Evolutionary conservation across 352 stramenopile genomes (phyloP).

Genomic region (Bremia lactucae): DNA sequence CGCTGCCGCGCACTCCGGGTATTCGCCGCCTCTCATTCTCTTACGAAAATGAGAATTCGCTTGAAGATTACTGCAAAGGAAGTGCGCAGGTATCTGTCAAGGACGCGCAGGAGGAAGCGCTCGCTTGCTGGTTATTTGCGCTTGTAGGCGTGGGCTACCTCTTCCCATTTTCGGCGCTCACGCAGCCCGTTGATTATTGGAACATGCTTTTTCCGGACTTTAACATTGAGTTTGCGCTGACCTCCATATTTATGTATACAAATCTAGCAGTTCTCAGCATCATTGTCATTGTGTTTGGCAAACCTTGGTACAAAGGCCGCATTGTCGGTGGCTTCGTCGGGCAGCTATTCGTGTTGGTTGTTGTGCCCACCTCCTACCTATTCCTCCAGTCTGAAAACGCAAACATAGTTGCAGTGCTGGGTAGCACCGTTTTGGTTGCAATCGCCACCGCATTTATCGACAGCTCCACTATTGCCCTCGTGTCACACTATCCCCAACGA

Average conservation of each 20-base stretch:
- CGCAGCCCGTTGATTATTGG: constrained; percentile 85
- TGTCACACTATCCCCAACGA: constrained; percentile 65
- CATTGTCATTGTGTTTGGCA: constrained; percentile 50
- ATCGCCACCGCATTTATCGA: constrained; percentile 76
- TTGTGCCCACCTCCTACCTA: constrained; percentile 71
- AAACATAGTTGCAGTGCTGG: constrained; percentile 54
- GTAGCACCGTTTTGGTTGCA: constrained; percentile 49
- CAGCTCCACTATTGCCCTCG: constrained; percentile 72
- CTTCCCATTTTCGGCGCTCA: constrained; percentile 83
- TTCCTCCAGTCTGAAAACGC: constrained; percentile 55
- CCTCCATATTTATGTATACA: constrained; percentile 78
- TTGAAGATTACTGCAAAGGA: constrained; percentile 22
- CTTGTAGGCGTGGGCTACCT: constrained; percentile 74
- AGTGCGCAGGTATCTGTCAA: constrained; percentile 16
- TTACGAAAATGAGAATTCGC: constrained; percentile 20
- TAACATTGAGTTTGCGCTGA: constrained; percentile 83
- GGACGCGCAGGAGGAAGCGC: constrained; percentile 33
- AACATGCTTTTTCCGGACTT: constrained; percentile 76
- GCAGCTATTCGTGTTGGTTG: constrained; percentile 56
- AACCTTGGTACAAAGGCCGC: constrained; percentile 56
- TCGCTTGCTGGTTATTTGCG: constrained; percentile 52
- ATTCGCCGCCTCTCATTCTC: constrained; percentile 23
- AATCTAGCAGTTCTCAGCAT: constrained; percentile 57
- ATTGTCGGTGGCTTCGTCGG: constrained; percentile 75
- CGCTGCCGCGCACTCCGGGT: constrained; percentile 37